Conservation (phyloP, 805 yeast genomes). For the Cyberlindnera bimundalis region DNA sequence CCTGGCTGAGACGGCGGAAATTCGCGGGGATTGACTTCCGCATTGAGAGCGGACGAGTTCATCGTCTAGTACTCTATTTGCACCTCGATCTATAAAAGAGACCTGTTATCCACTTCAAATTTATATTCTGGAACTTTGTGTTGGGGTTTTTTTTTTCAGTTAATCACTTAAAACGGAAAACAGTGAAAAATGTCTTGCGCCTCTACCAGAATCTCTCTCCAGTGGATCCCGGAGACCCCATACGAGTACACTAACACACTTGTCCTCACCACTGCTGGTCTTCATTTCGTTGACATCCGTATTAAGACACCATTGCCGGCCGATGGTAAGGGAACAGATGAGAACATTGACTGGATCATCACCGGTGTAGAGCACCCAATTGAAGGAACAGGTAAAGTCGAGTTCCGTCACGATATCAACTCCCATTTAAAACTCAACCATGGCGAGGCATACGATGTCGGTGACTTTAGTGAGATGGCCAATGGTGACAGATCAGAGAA, state of each 20-base stretch:
- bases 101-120: too few species aligned
- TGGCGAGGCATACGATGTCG: constrained; percentile 31
- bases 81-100: too few species aligned
- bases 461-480: constrained; percentile 39
- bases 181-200: constrained; percentile 18
- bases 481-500: constrained; percentile 45
- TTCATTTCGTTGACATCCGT: constrained; percentile 47
- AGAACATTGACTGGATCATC: constrained; percentile 29
- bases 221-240: constrained; percentile 45
- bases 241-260: constrained; percentile 45
- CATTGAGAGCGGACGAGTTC: background rate
- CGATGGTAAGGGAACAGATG: constrained; percentile 6
- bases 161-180: background rate
- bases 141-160: too few species aligned
- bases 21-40: constrained; percentile 10
- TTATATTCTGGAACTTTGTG: too few species aligned
- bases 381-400: constrained; percentile 16
- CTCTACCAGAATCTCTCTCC: constrained; percentile 48
- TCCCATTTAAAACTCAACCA: constrained; percentile 19
- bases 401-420: constrained; percentile 27
- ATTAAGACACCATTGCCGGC: constrained; percentile 20
- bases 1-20: too few species aligned
- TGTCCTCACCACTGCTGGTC: constrained; percentile 43
- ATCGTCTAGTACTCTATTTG: background rate
- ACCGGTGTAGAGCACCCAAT: constrained; percentile 31